These are phyloP conservation scores for Pyrenopolyporus hunteri DNA, from an alignment of 495 filamentous ascomycete species.

Conservation along the genomic window DNA sequence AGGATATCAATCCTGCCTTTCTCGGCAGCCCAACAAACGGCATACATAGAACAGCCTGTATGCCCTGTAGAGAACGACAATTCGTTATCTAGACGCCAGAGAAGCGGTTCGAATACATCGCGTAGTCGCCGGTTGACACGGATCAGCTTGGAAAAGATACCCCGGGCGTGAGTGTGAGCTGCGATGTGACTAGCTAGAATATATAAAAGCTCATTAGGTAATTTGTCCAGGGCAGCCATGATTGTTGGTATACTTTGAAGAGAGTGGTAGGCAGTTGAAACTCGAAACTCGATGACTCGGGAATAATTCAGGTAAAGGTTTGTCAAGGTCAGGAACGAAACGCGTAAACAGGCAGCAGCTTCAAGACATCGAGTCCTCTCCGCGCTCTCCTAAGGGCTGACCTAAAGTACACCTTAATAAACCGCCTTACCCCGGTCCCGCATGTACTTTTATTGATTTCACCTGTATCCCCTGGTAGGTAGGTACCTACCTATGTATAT, in stretches of 20 bases:
- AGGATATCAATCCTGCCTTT: slow-evolving; percentile 21
- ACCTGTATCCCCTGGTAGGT: too few relatives aligned
- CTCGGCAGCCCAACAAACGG: slow-evolving; percentile 1
- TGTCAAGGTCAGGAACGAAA: too few relatives aligned
- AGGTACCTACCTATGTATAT: too few relatives aligned
- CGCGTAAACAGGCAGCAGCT: too few relatives aligned
- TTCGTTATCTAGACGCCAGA: slow-evolving; percentile 5
- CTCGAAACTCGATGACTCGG: too few relatives aligned
- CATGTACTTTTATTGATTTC: too few relatives aligned
- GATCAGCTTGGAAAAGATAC: slow-evolving; percentile 9
- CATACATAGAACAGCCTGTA: neutral
- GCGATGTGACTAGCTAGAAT: neutral
- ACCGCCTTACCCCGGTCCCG: too few relatives aligned
- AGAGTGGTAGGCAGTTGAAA: neutral
- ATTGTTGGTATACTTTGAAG: neutral
- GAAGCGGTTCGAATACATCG: slow-evolving; percentile 9
- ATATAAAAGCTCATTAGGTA: slow-evolving; percentile 9
- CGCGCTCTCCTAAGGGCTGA: too few relatives aligned
- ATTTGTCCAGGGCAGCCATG: neutral
- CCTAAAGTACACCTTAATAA: too few relatives aligned
- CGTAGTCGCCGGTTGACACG: slow-evolving; percentile 16
- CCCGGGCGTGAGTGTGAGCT: too few relatives aligned
- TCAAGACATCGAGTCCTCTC: too few relatives aligned
- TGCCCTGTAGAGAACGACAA: neutral
- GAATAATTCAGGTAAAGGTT: too few relatives aligned